These are phyloP conservation scores for Hemileccinum rubropunctum DNA, from an alignment of 768 basidiomycete species.

Conservation along the genomic window DNA sequence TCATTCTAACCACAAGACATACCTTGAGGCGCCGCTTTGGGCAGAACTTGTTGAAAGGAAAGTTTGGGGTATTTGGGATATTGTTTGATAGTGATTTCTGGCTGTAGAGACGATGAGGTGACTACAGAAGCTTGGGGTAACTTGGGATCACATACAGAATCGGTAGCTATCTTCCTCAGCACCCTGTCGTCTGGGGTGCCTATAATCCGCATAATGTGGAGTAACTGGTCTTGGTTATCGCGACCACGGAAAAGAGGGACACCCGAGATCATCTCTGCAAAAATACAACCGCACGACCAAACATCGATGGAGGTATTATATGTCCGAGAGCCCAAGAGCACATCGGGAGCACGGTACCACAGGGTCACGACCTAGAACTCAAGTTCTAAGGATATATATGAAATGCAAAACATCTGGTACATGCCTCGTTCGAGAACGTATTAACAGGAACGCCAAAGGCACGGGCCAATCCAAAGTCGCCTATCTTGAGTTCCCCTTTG, in stretches of 20 bases:
- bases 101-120: constrained; percentile 41
- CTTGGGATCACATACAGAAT: constrained; percentile 61
- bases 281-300: constrained; percentile 99
- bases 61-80: constrained; percentile 88
- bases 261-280: constrained; percentile 99
- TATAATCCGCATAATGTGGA: constrained; percentile 95
- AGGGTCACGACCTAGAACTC: constrained; percentile 84
- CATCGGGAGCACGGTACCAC: constrained; percentile 99
- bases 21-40: constrained; percentile 87
- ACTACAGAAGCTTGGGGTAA: not conserved
- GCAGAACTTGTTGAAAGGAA: constrained; percentile 74
- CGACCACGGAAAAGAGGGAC: constrained; percentile 95
- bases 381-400: constrained; percentile 1
- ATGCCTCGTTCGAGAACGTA: constrained; percentile 95
- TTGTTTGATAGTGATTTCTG: constrained; percentile 79
- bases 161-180: constrained; percentile 82
- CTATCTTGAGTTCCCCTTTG: constrained; percentile 94
- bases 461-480: constrained; percentile 95
- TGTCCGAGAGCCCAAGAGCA: constrained; percentile 92
- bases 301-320: constrained; percentile 99
- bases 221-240: constrained; percentile 96
- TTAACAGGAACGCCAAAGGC: constrained; percentile 99
- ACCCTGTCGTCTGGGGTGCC: constrained; percentile 91
- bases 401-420: not conserved
- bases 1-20: constrained; percentile 3